Conservation (phyloP, 1,284 basidiomycete genomes). For the Irpex lacteus region DNA sequence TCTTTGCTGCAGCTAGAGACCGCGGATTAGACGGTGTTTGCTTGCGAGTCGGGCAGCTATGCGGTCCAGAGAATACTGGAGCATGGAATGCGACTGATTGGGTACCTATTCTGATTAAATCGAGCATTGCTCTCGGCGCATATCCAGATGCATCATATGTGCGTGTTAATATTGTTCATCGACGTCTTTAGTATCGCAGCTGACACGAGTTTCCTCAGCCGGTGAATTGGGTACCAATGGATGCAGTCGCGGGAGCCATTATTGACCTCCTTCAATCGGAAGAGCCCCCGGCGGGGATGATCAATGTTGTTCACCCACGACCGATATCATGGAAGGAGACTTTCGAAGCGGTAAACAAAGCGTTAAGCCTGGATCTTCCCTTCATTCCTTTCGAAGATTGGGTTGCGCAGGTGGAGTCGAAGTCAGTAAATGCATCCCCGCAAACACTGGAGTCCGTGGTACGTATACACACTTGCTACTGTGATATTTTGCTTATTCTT, state of each 20-base stretch:
- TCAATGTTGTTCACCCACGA: conserved; percentile 17
- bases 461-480: neutral
- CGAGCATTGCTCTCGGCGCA: conserved; percentile 13
- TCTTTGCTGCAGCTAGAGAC: conserved; percentile 3
- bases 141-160: conserved; percentile 17
- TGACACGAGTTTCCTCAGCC: neutral
- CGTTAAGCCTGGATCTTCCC: conserved; percentile 1
- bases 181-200: neutral
- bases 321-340: conserved; percentile 12
- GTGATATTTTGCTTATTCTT: neutral
- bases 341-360: conserved; percentile 4
- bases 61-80: conserved; percentile 7
- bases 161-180: conserved; percentile 5
- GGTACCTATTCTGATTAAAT: conserved; percentile 15
- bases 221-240: conserved; percentile 16
- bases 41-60: conserved; percentile 12
- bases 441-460: conserved; percentile 12
- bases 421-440: conserved; percentile 2
- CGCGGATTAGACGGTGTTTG: conserved; percentile 2
- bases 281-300: conserved; percentile 2
- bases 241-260: conserved; percentile 12
- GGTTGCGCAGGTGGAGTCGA: conserved; percentile 11
- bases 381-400: conserved; percentile 11
- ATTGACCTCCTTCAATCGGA: conserved; percentile 11
- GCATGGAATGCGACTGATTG: conserved; percentile 14